Base-by-base conservation (phyloP, 176 grass and related monocot genomes). In the Pharus latifolius region DNA sequence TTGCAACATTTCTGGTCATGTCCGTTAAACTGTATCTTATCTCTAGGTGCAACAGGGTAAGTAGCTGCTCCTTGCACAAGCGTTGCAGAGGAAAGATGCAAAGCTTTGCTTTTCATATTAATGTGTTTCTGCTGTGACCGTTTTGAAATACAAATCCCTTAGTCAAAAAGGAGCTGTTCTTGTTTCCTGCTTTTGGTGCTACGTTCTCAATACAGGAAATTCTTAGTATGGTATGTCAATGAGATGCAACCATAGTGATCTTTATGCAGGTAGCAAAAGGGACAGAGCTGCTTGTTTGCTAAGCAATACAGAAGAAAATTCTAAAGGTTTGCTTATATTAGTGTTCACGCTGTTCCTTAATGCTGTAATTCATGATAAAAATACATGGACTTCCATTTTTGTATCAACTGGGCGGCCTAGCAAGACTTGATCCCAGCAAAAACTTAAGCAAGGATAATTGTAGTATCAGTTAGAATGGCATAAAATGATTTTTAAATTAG, bases 301-400 rank as follows among this genome's bases (percentile, higher is more conserved):
- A 38, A 53, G 35, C 58, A 35, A 40, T 24, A 8, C 4, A 40
- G 35, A 64, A 33, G 56, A 80, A 44, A 73, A 44, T 45, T 24
- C 35, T 65, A 55, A 80, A 80, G 78, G 78, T 80, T 65, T 72
- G 78, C 15, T 64, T 4, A 38, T 54, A 24, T 43, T 64, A 55
- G 26, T 53, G 40, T 7, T 42, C 41, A 41, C 7, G 25, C 20
- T 80, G 2, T 70, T 63, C 26, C 31, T 68, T 23, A 67, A 67
- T 30, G 32, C 17, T 20, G n/a, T n/a, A n/a, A n/a, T n/a, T n/a
- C n/a, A n/a, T n/a, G n/a, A n/a, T n/a, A n/a, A n/a, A n/a, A n/a
- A n/a, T n/a, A n/a, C n/a, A n/a, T n/a, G n/a, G n/a, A n/a, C n/a
- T n/a, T n/a, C n/a, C n/a, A n/a, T n/a, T n/a, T n/a, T n/a, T n/a